These are phyloP conservation scores for Uronychia binucleata DNA, from an alignment of 73 alveolate genomes.

Conservation along the genomic window DNA sequence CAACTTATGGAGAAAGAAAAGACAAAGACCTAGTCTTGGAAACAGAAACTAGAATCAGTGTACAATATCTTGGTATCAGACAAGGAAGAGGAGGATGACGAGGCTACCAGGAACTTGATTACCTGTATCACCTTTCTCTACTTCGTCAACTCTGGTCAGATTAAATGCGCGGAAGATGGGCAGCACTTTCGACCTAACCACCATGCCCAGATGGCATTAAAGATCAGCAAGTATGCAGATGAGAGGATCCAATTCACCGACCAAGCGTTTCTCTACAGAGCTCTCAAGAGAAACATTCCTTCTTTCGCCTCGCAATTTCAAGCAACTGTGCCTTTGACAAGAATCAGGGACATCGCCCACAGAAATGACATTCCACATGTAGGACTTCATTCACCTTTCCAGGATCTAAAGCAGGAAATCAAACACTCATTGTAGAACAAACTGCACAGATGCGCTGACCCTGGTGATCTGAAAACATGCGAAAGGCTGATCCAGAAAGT, in stretches of 20 bases:
- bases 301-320: conserved; percentile 88
- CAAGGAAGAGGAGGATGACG: background rate
- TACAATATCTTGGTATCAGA: conserved; percentile 5
- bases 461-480: conserved; percentile 88
- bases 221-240: conserved; percentile 68
- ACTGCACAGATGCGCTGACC: conserved; percentile 95
- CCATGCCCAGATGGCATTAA: conserved; percentile 84
- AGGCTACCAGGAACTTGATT: conserved; percentile 20
- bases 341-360: conserved; percentile 96
- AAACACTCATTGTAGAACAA: conserved; percentile 92
- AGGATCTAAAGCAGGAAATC: conserved; percentile 78
- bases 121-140: conserved; percentile 73
- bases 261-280: conserved; percentile 71
- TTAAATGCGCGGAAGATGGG: conserved; percentile 90
- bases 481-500: conserved; percentile 84
- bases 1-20: background rate
- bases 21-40: conserved; percentile 30
- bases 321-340: conserved; percentile 91
- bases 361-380: conserved; percentile 89
- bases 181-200: conserved; percentile 93
- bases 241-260: conserved; percentile 54
- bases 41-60: conserved; percentile 45
- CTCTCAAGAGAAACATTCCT: conserved; percentile 82
- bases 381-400: background rate
- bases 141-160: conserved; percentile 89